Percentiles rank a stretch among this genome's conserved stretches.
Evolutionary conservation across 139 green algal genomes (phyloP).

Genomic region (Micromonas commoda): DNA sequence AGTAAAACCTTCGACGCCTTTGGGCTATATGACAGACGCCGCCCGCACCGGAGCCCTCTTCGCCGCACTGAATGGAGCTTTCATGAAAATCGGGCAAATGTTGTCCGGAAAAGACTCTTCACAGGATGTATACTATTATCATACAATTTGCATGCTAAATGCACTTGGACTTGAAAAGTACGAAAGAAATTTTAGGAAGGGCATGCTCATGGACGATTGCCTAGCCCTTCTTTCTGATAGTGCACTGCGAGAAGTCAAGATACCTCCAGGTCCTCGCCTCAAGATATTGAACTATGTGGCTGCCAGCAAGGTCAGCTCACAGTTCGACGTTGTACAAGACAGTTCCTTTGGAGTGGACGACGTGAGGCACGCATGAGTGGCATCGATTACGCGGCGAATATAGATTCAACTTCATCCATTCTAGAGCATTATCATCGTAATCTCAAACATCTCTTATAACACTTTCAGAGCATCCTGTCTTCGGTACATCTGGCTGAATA

Average conservation of each 20-base stretch:
- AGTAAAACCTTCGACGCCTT: not conserved
- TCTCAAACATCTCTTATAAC: too few relatives aligned
- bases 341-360: not conserved
- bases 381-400: not conserved
- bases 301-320: not conserved
- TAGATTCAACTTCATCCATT: not conserved
- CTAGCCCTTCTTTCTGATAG: slow-evolving; percentile 54
- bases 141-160: slow-evolving; percentile 77
- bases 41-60: slow-evolving; percentile 8
- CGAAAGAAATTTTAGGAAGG: slow-evolving; percentile 85
- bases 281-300: slow-evolving; percentile 83
- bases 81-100: slow-evolving; percentile 17
- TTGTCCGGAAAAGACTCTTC: slow-evolving; percentile 10
- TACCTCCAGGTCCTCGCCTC: slow-evolving; percentile 85
- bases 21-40: not conserved
- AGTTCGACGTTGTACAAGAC: not conserved
- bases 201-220: slow-evolving; percentile 79
- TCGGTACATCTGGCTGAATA: too few relatives aligned
- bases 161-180: slow-evolving; percentile 82
- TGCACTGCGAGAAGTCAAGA: slow-evolving; percentile 68
- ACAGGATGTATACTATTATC: slow-evolving; percentile 61
- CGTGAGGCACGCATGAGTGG: not conserved
- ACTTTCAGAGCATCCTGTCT: too few relatives aligned
- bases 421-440: not conserved
- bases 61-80: slow-evolving; percentile 15